Conservation (phyloP, 1,139 yeast species). For the Lizanozyma gosingica region DNA sequence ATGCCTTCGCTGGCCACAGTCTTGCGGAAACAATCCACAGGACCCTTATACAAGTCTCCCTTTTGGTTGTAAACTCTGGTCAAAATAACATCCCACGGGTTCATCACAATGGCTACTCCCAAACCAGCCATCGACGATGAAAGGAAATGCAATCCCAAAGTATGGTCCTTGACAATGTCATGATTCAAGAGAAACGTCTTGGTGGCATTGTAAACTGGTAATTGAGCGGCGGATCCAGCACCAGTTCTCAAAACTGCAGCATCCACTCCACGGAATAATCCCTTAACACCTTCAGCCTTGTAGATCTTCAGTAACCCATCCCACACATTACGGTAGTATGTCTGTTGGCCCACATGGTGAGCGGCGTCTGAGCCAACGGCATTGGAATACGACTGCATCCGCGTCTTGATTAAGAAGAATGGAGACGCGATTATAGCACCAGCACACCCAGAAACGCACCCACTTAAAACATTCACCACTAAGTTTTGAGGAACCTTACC, state of each 20-base stretch:
- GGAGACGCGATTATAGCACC: conserved; percentile 93
- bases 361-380: conserved; percentile 18
- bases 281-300: conserved; percentile 62
- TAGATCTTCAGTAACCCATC: conserved; percentile 62
- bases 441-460: conserved; percentile 76
- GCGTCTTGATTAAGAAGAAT: conserved; percentile 79
- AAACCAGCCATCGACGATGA: conserved; percentile 80
- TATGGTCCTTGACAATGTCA: conserved; percentile 46
- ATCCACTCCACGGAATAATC: conserved; percentile 84
- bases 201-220: conserved; percentile 82
- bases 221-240: conserved; percentile 90
- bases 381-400: conserved; percentile 85
- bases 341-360: conserved; percentile 80
- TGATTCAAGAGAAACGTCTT: conserved; percentile 47
- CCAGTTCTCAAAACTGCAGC: conserved; percentile 94
- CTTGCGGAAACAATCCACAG: conserved; percentile 79
- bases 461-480: conserved; percentile 67
- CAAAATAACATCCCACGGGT: conserved; percentile 92
- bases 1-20: conserved; percentile 81
- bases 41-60: conserved; percentile 79
- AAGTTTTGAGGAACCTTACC: conserved; percentile 49
- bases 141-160: conserved; percentile 62
- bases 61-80: conserved; percentile 93
- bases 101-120: conserved; percentile 93
- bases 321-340: conserved; percentile 63